Evolutionary conservation across 2,329 filamentous ascomycete genomes (phyloP).

Genomic region (Amylocarpus encephaloides): DNA sequence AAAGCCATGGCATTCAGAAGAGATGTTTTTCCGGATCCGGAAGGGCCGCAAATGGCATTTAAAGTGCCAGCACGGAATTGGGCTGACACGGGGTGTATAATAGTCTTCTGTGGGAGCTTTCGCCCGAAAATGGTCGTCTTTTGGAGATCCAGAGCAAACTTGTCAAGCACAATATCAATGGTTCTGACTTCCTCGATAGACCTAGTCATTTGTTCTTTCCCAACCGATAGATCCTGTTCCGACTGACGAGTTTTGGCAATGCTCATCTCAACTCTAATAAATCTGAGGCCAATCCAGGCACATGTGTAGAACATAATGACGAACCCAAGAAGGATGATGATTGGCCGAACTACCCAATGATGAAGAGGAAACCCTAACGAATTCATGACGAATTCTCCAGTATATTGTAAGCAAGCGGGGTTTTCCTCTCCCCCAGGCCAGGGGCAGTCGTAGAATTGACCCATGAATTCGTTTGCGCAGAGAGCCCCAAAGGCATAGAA

Average conservation of each 20-base stretch:
- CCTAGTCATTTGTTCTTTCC: conserved; percentile 62
- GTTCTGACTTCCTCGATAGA: conserved; percentile 49
- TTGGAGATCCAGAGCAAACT: conserved; percentile 57
- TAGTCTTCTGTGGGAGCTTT: conserved; percentile 48
- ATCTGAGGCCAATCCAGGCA: conserved; percentile 56
- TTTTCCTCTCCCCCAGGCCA: conserved; percentile 53
- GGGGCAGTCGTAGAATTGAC: conserved; percentile 68
- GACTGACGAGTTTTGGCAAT: conserved; percentile 54
- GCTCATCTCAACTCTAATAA: conserved; percentile 60
- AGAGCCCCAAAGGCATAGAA: conserved; percentile 69
- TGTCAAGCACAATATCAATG: conserved; percentile 58
- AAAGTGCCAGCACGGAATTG: conserved; percentile 62
- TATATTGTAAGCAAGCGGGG: conserved; percentile 62
- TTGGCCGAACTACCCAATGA: conserved; percentile 62
- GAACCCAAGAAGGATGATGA: conserved; percentile 56
- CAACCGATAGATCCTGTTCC: conserved; percentile 58
- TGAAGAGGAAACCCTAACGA: conserved; percentile 62
- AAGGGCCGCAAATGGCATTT: conserved; percentile 77
- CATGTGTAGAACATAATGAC: conserved; percentile 55
- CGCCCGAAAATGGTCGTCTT: conserved; percentile 50
- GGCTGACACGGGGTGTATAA: conserved; percentile 60
- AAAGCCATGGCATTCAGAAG: conserved; percentile 67
- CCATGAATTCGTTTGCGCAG: conserved; percentile 65
- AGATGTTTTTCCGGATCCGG: conserved; percentile 70
- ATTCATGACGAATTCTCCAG: conserved; percentile 61